Percentiles rank a stretch among this genome's conserved stretches.
Evolutionary conservation across 2,329 filamentous ascomycete genomes (phyloP).

Genomic region (Penicillium palitans): DNA sequence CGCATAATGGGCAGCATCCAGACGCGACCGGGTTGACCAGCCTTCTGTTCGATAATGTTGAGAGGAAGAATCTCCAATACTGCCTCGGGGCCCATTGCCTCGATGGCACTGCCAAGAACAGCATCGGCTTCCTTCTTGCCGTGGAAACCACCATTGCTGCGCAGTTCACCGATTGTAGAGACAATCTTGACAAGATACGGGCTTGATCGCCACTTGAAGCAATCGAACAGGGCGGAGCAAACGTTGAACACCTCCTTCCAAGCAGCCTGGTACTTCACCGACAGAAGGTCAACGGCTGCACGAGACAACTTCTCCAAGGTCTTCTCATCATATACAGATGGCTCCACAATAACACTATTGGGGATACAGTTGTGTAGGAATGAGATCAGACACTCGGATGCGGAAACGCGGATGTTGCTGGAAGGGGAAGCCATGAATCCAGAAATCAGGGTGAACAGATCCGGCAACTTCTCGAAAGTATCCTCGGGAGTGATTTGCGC

Average conservation of each 20-base stretch:
- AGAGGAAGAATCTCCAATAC: constrained; percentile 81
- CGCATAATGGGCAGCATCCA: constrained; percentile 93
- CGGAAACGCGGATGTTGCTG: constrained; percentile 90
- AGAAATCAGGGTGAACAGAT: constrained; percentile 76
- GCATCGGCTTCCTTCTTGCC: constrained; percentile 94
- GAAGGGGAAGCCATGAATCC: constrained; percentile 82
- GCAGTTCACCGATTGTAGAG: constrained; percentile 79
- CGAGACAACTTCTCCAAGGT: constrained; percentile 75
- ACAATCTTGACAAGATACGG: constrained; percentile 76
- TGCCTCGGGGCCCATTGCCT: constrained; percentile 83
- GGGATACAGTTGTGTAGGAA: constrained; percentile 91
- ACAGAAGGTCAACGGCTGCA: constrained; percentile 71
- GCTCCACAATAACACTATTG: constrained; percentile 76
- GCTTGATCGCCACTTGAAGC: constrained; percentile 78
- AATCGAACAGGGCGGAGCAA: constrained; percentile 81
- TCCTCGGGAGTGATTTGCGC: constrained; percentile 85
- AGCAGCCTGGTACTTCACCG: constrained; percentile 87
- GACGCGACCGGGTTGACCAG: constrained; percentile 78
- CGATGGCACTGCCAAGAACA: constrained; percentile 82
- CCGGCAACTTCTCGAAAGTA: constrained; percentile 86
- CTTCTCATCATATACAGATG: constrained; percentile 91
- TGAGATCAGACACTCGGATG: constrained; percentile 91
- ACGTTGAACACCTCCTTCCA: constrained; percentile 95
- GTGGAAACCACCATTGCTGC: constrained; percentile 81
- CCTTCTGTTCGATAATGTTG: constrained; percentile 75